Evolutionary conservation across 1,139 yeast species (phyloP).

Genomic region (Suhomyces kunorum): DNA sequence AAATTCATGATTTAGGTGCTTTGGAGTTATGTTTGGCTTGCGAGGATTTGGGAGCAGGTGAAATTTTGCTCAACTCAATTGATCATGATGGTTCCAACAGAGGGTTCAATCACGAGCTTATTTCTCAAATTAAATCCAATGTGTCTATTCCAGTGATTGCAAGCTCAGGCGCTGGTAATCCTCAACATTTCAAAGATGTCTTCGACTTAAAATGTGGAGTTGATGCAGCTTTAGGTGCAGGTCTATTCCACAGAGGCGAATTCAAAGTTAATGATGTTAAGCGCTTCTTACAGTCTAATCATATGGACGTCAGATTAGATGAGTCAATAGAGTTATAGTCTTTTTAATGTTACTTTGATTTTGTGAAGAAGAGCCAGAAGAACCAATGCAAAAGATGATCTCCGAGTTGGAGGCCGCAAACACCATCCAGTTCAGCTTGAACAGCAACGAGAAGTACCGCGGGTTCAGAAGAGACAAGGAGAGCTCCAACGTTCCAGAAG

Average conservation of each 20-base stretch:
- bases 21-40: conserved; percentile 84
- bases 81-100: conserved; percentile 95
- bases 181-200: conserved; percentile 85
- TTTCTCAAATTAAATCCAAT: conserved; percentile 70
- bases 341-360: background rate
- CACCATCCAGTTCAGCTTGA: conserved; percentile 25
- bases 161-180: conserved; percentile 94
- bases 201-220: conserved; percentile 71
- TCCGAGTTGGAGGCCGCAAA: conserved; percentile 17
- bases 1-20: conserved; percentile 85
- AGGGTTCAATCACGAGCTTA: conserved; percentile 86
- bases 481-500: conserved; percentile 21
- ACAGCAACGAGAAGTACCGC: conserved; percentile 40
- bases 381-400: conserved; percentile 2
- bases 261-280: conserved; percentile 86
- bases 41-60: conserved; percentile 96
- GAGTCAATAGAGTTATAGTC: conserved; percentile 27
- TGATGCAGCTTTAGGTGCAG: conserved; percentile 98
- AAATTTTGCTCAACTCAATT: conserved; percentile 84
- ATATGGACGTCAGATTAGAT: conserved; percentile 43
- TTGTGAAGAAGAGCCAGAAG: conserved; percentile 7
- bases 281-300: conserved; percentile 49
- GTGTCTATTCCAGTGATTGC: conserved; percentile 93
- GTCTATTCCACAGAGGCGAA: conserved; percentile 94
- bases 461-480: conserved; percentile 48